A percentile compares a stretch with the other conserved stretches of the same genome.
phyloP scores from a whole-genome alignment of 768 basidiomycete species.

The Pleurotus ostreatus region DNA sequence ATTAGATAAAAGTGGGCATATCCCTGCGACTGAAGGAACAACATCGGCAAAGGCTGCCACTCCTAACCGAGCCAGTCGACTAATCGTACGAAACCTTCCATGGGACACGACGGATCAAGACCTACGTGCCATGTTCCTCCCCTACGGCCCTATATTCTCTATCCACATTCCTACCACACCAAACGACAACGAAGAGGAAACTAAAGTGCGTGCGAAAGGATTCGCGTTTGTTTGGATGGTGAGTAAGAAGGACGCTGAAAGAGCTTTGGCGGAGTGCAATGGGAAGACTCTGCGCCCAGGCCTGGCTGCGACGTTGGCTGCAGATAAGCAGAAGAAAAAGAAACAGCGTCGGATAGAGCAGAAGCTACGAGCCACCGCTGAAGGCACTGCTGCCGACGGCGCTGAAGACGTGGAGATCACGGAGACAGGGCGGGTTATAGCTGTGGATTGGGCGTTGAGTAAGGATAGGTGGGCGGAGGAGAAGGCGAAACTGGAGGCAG shows the following conservation, averaged over 20 bases:
- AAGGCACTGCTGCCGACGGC: constrained; percentile 29
- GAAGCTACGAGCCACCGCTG: constrained; percentile 36
- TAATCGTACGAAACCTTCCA: constrained; percentile 90
- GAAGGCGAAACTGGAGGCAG: constrained; percentile 50
- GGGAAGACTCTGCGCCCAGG: constrained; percentile 67
- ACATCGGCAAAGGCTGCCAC: constrained; percentile 27
- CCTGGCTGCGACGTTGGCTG: constrained; percentile 48
- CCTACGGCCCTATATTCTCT: constrained; percentile 82
- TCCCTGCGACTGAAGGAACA: constrained; percentile 22
- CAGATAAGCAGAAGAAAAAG: constrained; percentile 66
- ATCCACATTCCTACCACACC: constrained; percentile 68
- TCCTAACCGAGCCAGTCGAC: constrained; percentile 70
- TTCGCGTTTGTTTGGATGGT: constrained; percentile 97
- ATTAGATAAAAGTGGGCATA: constrained; percentile 52
- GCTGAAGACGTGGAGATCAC: constrained; percentile 32
- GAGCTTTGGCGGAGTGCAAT: constrained; percentile 76
- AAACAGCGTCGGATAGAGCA: constrained; percentile 55
- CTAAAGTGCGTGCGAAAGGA: constrained; percentile 52
- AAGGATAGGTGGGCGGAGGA: constrained; percentile 91
- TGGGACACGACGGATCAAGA: constrained; percentile 83
- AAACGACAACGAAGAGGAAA: constrained; percentile 25
- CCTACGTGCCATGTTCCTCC: constrained; percentile 80
- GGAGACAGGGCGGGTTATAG: constrained; percentile 57
- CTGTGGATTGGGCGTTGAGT: constrained; percentile 95
- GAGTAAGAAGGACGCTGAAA: constrained; percentile 78